Evolutionary conservation across 1,139 yeast genomes (phyloP), one percentile per base, ranked within the genome.

Genomic region (Hyphopichia wangnamkhiaoensis): DNA sequence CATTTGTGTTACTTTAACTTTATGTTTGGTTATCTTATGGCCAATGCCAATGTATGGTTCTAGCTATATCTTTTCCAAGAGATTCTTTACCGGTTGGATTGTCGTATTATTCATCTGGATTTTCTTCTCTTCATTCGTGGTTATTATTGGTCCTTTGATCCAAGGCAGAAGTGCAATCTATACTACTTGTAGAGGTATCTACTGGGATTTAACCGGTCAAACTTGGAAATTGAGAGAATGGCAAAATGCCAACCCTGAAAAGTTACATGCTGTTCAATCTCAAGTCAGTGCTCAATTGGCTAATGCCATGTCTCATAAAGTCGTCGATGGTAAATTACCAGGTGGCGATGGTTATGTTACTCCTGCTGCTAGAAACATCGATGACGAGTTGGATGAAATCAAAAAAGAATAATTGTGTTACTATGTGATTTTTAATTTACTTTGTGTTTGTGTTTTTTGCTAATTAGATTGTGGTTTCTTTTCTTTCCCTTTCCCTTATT

Each of bases 31-130:
- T 31, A 74, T 87, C 31, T 58, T 86, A 31, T 86, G 91, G 89
- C 95, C 95, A 52, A 83, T 87, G 86, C 94, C 95, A 43, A 82
- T 87, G 90, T 87, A 83, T 56, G 95, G 95, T 30, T 58, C 82
- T 1, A 70, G 75, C 1, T 87, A 87, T 56, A 69, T 87, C 37
- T 87, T 87, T 62, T 79, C 87, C 38, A 80, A 76, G 60, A 61
- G 59, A 40, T 86, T 86, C 63, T 87, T 87, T 61, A 84, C 90
- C 7, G 95, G 94, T 39, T 87, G 95, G 95, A 74, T 87, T 40
- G 77, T 73, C 37, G 91, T 87, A 31, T 79, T 84, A 48, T 79
- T 84, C 40, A 79, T 84, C 45, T 84, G 93, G 93, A 68, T 83
- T 35, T 80, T 81, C 63, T 68, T 74, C 51, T 71, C 81, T 29